Evolutionary conservation across 1,139 yeast species (phyloP).

Genomic region (Geotrichum fermentans): DNA sequence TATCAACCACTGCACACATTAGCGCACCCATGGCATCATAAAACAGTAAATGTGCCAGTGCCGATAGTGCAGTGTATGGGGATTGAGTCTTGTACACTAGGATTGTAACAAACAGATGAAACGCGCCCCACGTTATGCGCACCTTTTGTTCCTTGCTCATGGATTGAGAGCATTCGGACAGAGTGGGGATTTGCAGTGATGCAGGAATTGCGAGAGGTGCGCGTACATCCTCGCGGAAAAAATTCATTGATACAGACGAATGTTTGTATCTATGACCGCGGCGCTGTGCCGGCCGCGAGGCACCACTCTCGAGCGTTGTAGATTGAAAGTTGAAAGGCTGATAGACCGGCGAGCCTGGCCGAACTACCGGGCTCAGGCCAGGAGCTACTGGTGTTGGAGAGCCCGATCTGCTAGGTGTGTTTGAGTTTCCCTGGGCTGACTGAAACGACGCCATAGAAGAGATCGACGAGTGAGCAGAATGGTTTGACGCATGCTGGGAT

Average conservation of each 20-base stretch:
- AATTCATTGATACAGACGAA: slow-evolving; percentile 93
- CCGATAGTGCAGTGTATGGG: slow-evolving; percentile 60
- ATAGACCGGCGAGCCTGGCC: slow-evolving; percentile 4
- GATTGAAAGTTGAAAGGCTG: slow-evolving; percentile 40
- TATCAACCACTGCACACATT: slow-evolving; percentile 64
- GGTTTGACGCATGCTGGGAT: neutral
- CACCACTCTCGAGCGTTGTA: slow-evolving; percentile 27
- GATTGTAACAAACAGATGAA: slow-evolving; percentile 55
- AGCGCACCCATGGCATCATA: slow-evolving; percentile 82
- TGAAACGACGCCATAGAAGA: slow-evolving; percentile 11
- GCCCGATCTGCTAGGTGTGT: neutral
- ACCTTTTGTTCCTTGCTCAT: slow-evolving; percentile 51
- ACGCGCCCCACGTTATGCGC: slow-evolving; percentile 60
- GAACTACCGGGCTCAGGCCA: neutral
- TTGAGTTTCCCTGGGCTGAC: slow-evolving; percentile 3
- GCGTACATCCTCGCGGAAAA: slow-evolving; percentile 84
- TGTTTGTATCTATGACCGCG: slow-evolving; percentile 95
- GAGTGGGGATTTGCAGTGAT: slow-evolving; percentile 73
- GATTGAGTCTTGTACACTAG: slow-evolving; percentile 54
- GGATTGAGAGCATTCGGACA: slow-evolving; percentile 55
- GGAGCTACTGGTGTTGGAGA: slow-evolving; percentile 1
- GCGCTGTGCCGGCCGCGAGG: slow-evolving; percentile 49
- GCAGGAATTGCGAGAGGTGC: slow-evolving; percentile 71
- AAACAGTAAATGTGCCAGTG: slow-evolving; percentile 79
- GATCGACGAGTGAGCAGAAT: slow-evolving; percentile 18